Evolutionary conservation across 1,139 yeast species (phyloP), one percentile per base, ranked within the genome.

Genomic region (Geotrichum reessii): DNA sequence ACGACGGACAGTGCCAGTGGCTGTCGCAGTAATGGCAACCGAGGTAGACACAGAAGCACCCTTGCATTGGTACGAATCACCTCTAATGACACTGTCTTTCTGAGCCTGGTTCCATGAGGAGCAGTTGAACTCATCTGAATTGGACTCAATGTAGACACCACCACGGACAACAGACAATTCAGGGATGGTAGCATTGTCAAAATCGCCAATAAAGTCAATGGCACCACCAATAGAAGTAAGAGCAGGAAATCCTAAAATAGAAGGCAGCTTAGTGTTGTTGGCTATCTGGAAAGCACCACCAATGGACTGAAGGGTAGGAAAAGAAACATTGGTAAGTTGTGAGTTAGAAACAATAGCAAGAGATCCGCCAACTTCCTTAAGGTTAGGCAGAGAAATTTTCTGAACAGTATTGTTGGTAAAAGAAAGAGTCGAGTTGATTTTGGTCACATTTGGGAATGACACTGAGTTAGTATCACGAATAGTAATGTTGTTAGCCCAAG

Each of bases 191-290:
- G 95, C 93, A 71, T 85, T 81, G 73, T 84, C 80, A 77, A 92
- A 90, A 74, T 82, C 77, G 80, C 99, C 99, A 66, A 75, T 76
- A 66, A 91, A 78, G 73, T 80, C 80, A 69, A 93, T 84, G 68
- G 98, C 92, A 81, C 98, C 98, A 72, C 87, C 89, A 69, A 93
- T 83, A 63, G 87, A 74, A 73, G 80, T 74, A 71, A 93, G 81
- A 67, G 80, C 74, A 67, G 85, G 84, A 84, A 93, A 89, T 69
- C 92, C 92, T 61, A 79, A 78, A 72, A 93, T 79, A 61, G 81
- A 71, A 59, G 72, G 74, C 74, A 92, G 83, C 63, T 80, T 75
- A 65, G 87, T 78, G 85, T 93, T 93, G 84, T 90, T 90, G 65
- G 87, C 83, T 71, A 93, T 78, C 72, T 82, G 85, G 75, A 93